phyloP scores from a whole-genome alignment of 192 early-diverging fungal species.

The Chytriomyces sp. region DNA sequence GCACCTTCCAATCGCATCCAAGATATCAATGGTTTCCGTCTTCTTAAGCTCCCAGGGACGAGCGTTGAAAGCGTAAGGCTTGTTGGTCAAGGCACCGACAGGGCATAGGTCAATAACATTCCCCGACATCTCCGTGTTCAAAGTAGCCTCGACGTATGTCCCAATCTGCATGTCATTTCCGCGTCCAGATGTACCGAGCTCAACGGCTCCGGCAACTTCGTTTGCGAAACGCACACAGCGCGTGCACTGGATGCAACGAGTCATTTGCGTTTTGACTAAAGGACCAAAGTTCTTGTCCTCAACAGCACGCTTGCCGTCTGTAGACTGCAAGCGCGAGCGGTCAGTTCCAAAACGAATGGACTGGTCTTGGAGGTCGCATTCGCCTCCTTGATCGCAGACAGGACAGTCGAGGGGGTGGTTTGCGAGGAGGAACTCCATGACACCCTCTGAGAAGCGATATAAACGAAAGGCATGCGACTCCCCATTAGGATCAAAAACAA shows the following conservation, averaged over 20 bases:
- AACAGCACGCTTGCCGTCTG: conserved; percentile 87
- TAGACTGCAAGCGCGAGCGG: conserved; percentile 85
- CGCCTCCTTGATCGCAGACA: conserved; percentile 98
- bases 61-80: conserved; percentile 92
- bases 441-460: conserved; percentile 51
- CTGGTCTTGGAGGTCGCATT: conserved; percentile 99
- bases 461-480: too few relatives aligned
- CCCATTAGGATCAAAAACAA: background rate
- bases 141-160: conserved; percentile 88
- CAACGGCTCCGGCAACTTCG: conserved; percentile 93
- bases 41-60: conserved; percentile 97
- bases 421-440: conserved; percentile 84
- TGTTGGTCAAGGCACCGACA: conserved; percentile 96
- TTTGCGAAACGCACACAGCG: conserved; percentile 98
- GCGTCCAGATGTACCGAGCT: conserved; percentile 94
- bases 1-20: conserved; percentile 94
- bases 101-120: conserved; percentile 98
- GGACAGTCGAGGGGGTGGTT: conserved; percentile 99
- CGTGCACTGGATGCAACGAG: conserved; percentile 98
- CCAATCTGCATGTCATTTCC: conserved; percentile 99
- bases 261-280: conserved; percentile 97
- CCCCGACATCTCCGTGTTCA: conserved; percentile 93
- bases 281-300: conserved; percentile 98
- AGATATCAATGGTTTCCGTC: conserved; percentile 93
- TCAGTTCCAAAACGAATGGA: conserved; percentile 93